These are phyloP conservation scores for Sclerospora graminicola DNA, from an alignment of 352 stramenopile species.

Conservation along the genomic window DNA sequence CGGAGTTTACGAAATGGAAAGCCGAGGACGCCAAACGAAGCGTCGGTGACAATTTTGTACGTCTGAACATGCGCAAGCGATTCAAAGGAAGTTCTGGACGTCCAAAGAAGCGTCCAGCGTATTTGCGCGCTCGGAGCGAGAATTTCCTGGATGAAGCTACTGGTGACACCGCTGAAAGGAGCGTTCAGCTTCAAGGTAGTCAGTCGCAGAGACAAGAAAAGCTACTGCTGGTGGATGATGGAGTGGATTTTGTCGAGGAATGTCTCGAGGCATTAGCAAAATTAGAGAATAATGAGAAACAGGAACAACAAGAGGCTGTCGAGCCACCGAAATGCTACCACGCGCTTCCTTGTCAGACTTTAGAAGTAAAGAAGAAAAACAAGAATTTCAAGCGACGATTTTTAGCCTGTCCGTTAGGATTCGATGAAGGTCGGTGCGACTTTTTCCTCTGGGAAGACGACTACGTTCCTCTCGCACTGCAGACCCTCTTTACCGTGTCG, in stretches of 20 bases:
- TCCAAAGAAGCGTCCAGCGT: slow-evolving; percentile 54
- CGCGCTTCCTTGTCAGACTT: slow-evolving; percentile 36
- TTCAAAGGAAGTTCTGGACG: slow-evolving; percentile 58
- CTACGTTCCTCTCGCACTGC: slow-evolving; percentile 47
- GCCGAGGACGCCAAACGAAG: slow-evolving; percentile 31
- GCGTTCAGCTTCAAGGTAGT: slow-evolving; percentile 11
- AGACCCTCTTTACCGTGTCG: slow-evolving; percentile 33
- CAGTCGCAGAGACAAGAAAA: slow-evolving; percentile 21
- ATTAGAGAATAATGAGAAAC: slow-evolving; percentile 1
- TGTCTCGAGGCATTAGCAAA: slow-evolving; percentile 50
- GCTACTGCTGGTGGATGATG: slow-evolving; percentile 28
- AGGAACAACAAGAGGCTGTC: slow-evolving; percentile 8
- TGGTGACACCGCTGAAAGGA: slow-evolving; percentile 6
- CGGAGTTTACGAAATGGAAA: slow-evolving; percentile 51
- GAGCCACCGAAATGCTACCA: slow-evolving; percentile 56
- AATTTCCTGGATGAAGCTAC: slow-evolving; percentile 14
- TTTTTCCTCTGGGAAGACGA: slow-evolving; percentile 83
- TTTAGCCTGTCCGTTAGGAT: slow-evolving; percentile 55
- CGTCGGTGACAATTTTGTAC: slow-evolving; percentile 75
- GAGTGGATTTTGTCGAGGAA: slow-evolving; percentile 72
- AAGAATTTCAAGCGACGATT: slow-evolving; percentile 68
- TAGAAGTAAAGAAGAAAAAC: slow-evolving; percentile 81
- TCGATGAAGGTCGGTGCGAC: slow-evolving; percentile 74
- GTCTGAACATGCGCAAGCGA: slow-evolving; percentile 68
- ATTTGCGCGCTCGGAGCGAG: slow-evolving; percentile 34